Conservation (phyloP, 768 basidiomycete species). For the Paxillus involutus region DNA sequence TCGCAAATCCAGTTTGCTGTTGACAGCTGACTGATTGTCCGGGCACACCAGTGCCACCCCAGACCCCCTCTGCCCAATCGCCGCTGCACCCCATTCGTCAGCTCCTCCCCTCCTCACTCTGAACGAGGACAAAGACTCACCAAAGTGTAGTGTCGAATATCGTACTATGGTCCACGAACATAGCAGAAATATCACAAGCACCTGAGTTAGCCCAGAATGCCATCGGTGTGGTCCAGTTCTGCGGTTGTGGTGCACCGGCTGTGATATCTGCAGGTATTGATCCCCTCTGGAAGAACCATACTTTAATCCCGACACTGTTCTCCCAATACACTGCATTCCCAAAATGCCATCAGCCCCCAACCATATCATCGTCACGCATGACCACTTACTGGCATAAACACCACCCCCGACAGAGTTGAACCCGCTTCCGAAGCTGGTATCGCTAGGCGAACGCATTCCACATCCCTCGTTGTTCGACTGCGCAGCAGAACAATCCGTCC, state of each 20-base stretch:
- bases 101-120: background rate
- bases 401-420: conserved; percentile 89
- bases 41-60: conserved; percentile 69
- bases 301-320: conserved; percentile 72
- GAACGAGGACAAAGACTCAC: conserved; percentile 34
- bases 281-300: conserved; percentile 80
- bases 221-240: conserved; percentile 72
- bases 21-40: conserved; percentile 90
- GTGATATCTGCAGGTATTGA: conserved; percentile 77
- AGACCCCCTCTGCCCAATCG: conserved; percentile 87
- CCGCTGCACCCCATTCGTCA: conserved; percentile 48
- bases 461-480: conserved; percentile 81
- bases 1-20: conserved; percentile 74
- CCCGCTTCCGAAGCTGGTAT: conserved; percentile 74
- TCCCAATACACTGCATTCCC: conserved; percentile 16
- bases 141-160: conserved; percentile 90
- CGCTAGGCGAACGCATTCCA: conserved; percentile 62
- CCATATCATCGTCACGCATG: background rate
- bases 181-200: conserved; percentile 72
- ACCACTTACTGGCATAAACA: conserved; percentile 80
- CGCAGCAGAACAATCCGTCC: conserved; percentile 68
- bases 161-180: conserved; percentile 72
- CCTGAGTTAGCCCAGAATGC: conserved; percentile 74
- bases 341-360: background rate
- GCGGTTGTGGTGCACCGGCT: conserved; percentile 70